Evolutionary conservation across 345 rosid genomes (phyloP).

Genomic region (Eucalyptus pauciflora): DNA sequence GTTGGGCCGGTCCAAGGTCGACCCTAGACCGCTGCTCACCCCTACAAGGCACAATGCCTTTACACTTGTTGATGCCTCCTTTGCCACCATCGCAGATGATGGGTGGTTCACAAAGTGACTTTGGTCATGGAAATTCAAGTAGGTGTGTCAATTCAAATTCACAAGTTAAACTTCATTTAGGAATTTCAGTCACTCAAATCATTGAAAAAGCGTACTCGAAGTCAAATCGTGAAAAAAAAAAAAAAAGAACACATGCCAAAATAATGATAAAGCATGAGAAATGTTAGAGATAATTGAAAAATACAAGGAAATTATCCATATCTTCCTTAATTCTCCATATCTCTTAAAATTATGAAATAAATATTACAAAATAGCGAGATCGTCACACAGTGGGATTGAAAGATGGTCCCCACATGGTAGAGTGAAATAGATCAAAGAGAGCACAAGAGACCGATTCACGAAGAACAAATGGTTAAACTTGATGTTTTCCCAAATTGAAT

Average conservation of each 20-base stretch:
- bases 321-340: no score
- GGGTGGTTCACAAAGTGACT: neutral
- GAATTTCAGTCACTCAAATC: neutral
- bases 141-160: neutral
- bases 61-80: neutral
- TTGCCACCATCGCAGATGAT: neutral
- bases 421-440: no score
- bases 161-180: neutral
- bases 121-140: neutral
- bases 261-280: neutral
- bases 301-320: neutral
- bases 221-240: no score
- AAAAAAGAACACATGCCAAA: neutral
- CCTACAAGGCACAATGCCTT: neutral
- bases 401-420: no score
- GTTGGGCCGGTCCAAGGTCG: no score
- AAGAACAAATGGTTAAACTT: no score
- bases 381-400: no score
- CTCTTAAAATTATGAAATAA: no score
- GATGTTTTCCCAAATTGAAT: no score
- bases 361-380: no score
- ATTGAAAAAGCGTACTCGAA: neutral
- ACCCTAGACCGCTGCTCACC: no score
- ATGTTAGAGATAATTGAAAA: neutral
- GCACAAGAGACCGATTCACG: no score